Evolutionary conservation across 2,329 filamentous ascomycete genomes (phyloP), one percentile per base, ranked within the genome.

Genomic region (Diplodia seriata): DNA sequence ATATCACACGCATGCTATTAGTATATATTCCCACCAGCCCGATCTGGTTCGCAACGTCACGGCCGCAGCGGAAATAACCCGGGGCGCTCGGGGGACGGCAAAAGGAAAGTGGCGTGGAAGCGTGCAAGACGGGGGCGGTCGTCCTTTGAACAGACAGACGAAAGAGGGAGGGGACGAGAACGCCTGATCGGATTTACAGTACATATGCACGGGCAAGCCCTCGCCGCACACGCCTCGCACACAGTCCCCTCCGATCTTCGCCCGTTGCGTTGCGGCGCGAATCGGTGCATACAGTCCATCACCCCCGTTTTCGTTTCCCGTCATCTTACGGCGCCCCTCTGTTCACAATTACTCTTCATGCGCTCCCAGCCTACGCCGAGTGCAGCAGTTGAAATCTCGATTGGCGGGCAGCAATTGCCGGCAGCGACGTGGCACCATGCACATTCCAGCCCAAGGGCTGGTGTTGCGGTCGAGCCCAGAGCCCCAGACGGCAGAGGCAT

Each of bases 161-260:
- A 38, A 36, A 38, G 36, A 38, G 36, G 36, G 36, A 38, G 29
- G 54, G 20, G 55, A 29, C 33, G 29, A 4, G 31, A 49, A 62
- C 38, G 57, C 31, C 57, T 62, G 57, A 49, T 61, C 57, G 57
- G 57, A 62, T 62, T 62, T 62, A 62, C 57, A 49, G 31, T 51
- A 63, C 59, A 61, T 61, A 63, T 63, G 59, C 59, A 51, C 59
- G 23, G 23, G 23, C 23, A 63, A 20, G 40, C 59, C 59, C 43
- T 51, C 59, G 59, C 57, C 51, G 51, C 51, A 54, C 51, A 54
- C 11, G 4, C 51, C 54, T 38, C 18, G 54, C 54, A 7, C 36
- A 6, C 57, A 62, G 43, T 47, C 26, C 14, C 29, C 47, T 63
- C 59, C 59, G 59, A 63, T 63, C 59, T 40, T 63, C 59, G 31